Evolutionary conservation across 2,329 filamentous ascomycete genomes (phyloP).

Genomic region (Byssoonygena ceratinophila): DNA sequence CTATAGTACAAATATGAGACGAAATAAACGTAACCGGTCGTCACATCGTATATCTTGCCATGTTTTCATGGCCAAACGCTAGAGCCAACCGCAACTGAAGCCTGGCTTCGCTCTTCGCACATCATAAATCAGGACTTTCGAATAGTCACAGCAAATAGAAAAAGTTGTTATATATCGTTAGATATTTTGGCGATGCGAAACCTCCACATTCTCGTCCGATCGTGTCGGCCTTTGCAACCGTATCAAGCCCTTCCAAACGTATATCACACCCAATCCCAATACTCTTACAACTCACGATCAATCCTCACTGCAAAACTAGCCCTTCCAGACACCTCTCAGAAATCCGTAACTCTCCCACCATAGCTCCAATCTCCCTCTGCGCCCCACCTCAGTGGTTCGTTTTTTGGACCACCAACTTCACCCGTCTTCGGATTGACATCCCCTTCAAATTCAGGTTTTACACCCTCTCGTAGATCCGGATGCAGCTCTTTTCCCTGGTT

Average conservation of each 20-base stretch:
- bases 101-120: background rate
- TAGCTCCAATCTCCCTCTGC: conserved; percentile 73
- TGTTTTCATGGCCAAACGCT: background rate
- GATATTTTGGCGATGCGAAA: too few species aligned
- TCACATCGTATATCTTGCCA: background rate
- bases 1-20: conserved; percentile 7
- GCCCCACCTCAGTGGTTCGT: conserved; percentile 87
- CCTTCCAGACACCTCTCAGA: conserved; percentile 36
- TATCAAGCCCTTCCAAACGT: too few species aligned
- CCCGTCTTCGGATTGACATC: conserved; percentile 88
- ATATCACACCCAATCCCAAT: too few species aligned
- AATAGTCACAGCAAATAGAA: too few species aligned
- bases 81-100: conserved; percentile 3
- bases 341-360: conserved; percentile 91
- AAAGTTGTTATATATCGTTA: background rate
- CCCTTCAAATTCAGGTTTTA: conserved; percentile 83
- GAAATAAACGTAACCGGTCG: background rate
- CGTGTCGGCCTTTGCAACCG: too few species aligned
- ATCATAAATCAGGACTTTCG: too few species aligned
- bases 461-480: conserved; percentile 62
- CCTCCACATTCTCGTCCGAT: too few species aligned
- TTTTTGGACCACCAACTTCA: conserved; percentile 93
- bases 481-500: conserved; percentile 52
- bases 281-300: too few species aligned
- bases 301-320: too few species aligned